Conservation (phyloP, 768 basidiomycete species). For the Lactifluus echinatus region DNA sequence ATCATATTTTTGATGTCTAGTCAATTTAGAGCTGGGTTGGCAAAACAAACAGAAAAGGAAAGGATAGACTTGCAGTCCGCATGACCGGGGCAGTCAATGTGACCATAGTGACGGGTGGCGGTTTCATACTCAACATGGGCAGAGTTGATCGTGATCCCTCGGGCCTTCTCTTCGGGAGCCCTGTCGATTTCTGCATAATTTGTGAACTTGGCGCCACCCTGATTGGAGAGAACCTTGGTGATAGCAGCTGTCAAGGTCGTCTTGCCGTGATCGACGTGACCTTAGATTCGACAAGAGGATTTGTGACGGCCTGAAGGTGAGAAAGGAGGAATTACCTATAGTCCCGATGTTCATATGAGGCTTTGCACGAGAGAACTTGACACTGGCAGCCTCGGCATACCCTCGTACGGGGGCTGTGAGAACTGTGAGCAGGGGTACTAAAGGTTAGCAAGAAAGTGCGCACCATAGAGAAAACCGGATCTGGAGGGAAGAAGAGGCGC, state of each 20-base stretch:
- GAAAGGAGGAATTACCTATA: conserved; percentile 49
- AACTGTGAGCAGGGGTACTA: neutral
- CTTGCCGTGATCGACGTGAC: conserved; percentile 97
- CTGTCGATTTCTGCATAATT: conserved; percentile 98
- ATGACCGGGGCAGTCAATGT: conserved; percentile 96
- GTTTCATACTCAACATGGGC: conserved; percentile 99
- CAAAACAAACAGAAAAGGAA: conserved; percentile 13
- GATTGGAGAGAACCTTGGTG: conserved; percentile 80
- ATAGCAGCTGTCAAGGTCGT: conserved; percentile 95
- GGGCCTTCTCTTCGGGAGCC: conserved; percentile 98
- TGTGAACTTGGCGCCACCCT: conserved; percentile 76
- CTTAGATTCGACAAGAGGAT: conserved; percentile 28
- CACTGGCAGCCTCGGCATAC: conserved; percentile 54
- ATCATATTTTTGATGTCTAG: conserved; percentile 98
- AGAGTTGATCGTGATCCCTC: conserved; percentile 99
- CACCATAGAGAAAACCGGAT: conserved; percentile 1
- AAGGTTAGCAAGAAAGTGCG: neutral
- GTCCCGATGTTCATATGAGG: conserved; percentile 96
- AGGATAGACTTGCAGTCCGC: conserved; percentile 65
- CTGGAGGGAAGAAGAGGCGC: neutral
- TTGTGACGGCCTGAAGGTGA: neutral
- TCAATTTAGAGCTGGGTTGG: conserved; percentile 13
- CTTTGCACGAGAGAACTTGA: conserved; percentile 62
- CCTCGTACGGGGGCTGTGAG: conserved; percentile 48
- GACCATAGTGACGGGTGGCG: conserved; percentile 80